Conservation (phyloP, 768 basidiomycete genomes). For the Leccinum disarticulatum region DNA sequence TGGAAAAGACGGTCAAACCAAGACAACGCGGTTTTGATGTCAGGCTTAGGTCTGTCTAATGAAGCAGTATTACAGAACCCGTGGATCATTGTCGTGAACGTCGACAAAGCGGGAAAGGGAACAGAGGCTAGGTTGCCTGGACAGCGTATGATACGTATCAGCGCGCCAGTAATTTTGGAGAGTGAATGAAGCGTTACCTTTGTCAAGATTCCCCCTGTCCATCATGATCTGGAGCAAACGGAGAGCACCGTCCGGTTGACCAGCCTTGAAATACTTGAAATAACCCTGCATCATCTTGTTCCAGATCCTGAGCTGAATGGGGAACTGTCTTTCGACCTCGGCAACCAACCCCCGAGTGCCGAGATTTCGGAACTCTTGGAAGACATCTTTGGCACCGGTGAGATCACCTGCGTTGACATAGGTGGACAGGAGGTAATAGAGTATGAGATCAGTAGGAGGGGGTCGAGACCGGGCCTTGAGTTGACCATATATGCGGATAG, state of each 20-base stretch:
- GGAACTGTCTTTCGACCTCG: slow-evolving; percentile 19
- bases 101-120: slow-evolving; percentile 60
- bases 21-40: slow-evolving; percentile 57
- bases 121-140: slow-evolving; percentile 35
- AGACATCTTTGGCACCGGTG: slow-evolving; percentile 54
- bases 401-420: slow-evolving; percentile 55
- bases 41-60: slow-evolving; percentile 30
- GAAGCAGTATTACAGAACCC: slow-evolving; percentile 59
- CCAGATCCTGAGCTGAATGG: slow-evolving; percentile 54
- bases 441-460: slow-evolving; percentile 39
- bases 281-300: slow-evolving; percentile 70
- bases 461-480: slow-evolving; percentile 43
- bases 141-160: not conserved
- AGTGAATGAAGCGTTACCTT: slow-evolving; percentile 6
- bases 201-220: slow-evolving; percentile 35
- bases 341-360: slow-evolving; percentile 34
- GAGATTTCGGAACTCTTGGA: slow-evolving; percentile 54
- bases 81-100: slow-evolving; percentile 60
- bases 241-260: slow-evolving; percentile 61
- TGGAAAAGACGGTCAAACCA: slow-evolving; percentile 72
- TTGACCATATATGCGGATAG: slow-evolving; percentile 64
- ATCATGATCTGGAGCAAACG: slow-evolving; percentile 72
- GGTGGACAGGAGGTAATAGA: slow-evolving; percentile 55
- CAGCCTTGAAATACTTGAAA: slow-evolving; percentile 55
- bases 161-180: not conserved